Base-by-base conservation (phyloP, 2,329 filamentous ascomycete species). In the Cytospora paraplurivora region DNA sequence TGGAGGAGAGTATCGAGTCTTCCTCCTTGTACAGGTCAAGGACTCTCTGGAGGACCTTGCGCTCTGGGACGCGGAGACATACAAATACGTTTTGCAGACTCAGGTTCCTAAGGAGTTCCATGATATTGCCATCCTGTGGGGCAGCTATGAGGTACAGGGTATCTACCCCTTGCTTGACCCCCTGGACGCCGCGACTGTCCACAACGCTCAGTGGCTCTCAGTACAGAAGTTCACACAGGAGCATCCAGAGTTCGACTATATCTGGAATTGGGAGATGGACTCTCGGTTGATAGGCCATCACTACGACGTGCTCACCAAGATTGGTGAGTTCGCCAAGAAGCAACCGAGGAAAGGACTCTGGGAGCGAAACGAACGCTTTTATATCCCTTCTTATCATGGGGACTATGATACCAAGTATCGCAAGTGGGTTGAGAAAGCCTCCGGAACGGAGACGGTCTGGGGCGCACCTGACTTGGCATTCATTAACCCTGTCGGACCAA, bases 181-280 rank as follows among this genome's bases (percentile, higher is more conserved):
- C 11, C 47, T 41, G 7, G 76, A 80, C 59, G 79, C 81, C 62
- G 74, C 79, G 65, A 79, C 76, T 58, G 85, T 86, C n/a, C 83
- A 86, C 69, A 81, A 81, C 34, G 80, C 83, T 35, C 88, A 91
- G 70, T 91, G 88, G 80, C 81, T 92, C 68, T 88, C 89, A 7
- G 81, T 93, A 2, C 90, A 93, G 72, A 88, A 88, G 75, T 93
- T 93, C 72, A 85, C 85, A 64, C 83, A 89, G 70, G 88, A 89
- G 56, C 88, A 92, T 70, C 90, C 90, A 0, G 87, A 94, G 70
- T 95, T 91, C 68, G 89, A 93, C 69, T 92, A 85, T 70, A 82
- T 92, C 69, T 95, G 91, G 90, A 93, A 94, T 73, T 93, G 90
- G 91, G 92, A 95, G 72, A 90, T 92, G 76, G 91, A 95, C 71